These are phyloP conservation scores for Pichia nanzhaoensis DNA, from an alignment of 805 yeast species.

Conservation along the genomic window DNA sequence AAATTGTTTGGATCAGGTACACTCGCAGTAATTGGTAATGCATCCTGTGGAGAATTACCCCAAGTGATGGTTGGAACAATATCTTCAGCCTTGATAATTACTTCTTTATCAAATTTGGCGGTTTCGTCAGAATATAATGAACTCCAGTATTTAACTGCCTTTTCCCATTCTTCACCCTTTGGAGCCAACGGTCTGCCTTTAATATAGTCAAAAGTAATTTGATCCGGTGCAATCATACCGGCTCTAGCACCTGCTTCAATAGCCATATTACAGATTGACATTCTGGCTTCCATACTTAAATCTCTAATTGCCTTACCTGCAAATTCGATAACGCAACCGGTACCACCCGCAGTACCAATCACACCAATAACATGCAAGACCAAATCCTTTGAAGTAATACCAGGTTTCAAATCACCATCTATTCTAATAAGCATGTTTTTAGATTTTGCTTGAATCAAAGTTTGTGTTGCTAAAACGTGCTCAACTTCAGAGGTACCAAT, in stretches of 20 bases:
- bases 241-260: conserved; percentile 99
- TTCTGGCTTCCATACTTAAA: conserved; percentile 93
- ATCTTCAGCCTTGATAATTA: conserved; percentile 73
- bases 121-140: conserved; percentile 83
- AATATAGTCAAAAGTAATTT: conserved; percentile 78
- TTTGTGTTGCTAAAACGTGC: conserved; percentile 97
- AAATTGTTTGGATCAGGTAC: conserved; percentile 87
- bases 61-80: conserved; percentile 95
- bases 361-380: conserved; percentile 91
- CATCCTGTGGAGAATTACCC: conserved; percentile 99
- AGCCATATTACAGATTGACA: conserved; percentile 99
- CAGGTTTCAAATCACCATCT: conserved; percentile 76
- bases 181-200: conserved; percentile 96
- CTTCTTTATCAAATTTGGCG: conserved; percentile 82
- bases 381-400: conserved; percentile 94
- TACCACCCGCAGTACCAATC: conserved; percentile 99
- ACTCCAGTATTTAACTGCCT: conserved; percentile 88
- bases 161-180: conserved; percentile 89
- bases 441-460: conserved; percentile 88
- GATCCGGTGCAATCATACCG: conserved; percentile 97
- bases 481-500: conserved; percentile 99
- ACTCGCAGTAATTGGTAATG: conserved; percentile 82
- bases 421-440: conserved; percentile 91
- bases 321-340: conserved; percentile 94
- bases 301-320: conserved; percentile 91